Percentiles rank a stretch among this genome's conserved stretches.
Evolutionary conservation across 2,329 filamentous ascomycete species (phyloP).

Genomic region (Aspergillus texensis): DNA sequence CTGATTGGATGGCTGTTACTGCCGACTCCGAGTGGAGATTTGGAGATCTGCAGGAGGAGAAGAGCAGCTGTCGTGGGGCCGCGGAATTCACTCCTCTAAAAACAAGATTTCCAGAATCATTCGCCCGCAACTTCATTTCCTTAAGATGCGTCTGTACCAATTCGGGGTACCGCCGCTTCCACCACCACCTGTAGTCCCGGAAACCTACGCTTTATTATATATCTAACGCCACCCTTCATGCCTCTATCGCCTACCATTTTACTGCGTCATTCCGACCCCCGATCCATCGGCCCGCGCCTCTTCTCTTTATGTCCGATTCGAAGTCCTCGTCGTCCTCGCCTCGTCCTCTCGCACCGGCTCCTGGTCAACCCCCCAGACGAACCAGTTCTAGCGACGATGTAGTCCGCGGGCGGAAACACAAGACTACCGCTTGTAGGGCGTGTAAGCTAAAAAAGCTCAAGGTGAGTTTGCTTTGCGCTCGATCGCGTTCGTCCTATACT

Average conservation of each 20-base stretch:
- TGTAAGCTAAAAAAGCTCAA: constrained; percentile 30
- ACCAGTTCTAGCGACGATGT: constrained; percentile 16
- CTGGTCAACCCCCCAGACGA: constrained; percentile 10
- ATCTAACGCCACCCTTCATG: not conserved
- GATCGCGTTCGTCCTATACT: not conserved
- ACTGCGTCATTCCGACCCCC: not conserved
- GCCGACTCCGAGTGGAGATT: not conserved
- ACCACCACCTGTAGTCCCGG: not conserved
- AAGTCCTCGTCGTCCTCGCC: constrained; percentile 15
- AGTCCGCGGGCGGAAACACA: constrained; percentile 22
- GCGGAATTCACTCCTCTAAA: not conserved
- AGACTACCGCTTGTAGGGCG: constrained; percentile 26
- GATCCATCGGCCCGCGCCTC: not conserved
- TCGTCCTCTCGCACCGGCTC: constrained; percentile 21
- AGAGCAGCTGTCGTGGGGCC: not conserved
- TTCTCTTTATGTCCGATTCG: constrained; percentile 22
- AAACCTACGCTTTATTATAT: not conserved
- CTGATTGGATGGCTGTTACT: not conserved
- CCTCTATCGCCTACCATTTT: not conserved
- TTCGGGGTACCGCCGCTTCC: not conserved
- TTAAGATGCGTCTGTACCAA: not conserved
- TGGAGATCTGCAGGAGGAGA: not conserved
- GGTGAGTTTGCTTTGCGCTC: constrained; percentile 7
- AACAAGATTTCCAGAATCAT: not conserved
- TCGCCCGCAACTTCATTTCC: not conserved